Percentiles rank a stretch among this genome's conserved stretches.
phyloP scores from a whole-genome alignment of 768 basidiomycete genomes.

The Rhizopogon vesiculosus region DNA sequence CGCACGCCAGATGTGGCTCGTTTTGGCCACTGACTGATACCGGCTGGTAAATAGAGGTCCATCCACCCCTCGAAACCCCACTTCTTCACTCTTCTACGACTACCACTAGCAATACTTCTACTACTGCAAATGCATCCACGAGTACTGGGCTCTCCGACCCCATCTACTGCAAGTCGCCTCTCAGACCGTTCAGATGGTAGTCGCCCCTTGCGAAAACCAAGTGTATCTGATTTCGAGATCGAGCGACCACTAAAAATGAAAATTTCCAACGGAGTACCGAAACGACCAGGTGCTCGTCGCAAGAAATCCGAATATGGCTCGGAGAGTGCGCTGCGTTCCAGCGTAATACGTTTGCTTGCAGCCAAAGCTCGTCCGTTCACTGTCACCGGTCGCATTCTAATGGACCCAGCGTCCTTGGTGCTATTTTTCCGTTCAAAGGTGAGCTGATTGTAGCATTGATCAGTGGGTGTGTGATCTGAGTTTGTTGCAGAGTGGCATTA shows the following conservation, averaged over 20 bases:
- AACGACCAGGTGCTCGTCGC: slow-evolving; percentile 27
- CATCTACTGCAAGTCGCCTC: slow-evolving; percentile 32
- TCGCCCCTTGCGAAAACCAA: slow-evolving; percentile 36
- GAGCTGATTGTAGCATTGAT: slow-evolving; percentile 12
- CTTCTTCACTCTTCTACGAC: slow-evolving; percentile 7
- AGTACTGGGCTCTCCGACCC: slow-evolving; percentile 26
- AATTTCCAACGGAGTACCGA: slow-evolving; percentile 18
- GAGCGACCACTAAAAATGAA: slow-evolving; percentile 44
- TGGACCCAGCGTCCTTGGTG: slow-evolving; percentile 62
- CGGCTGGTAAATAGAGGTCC: slow-evolving; percentile 25
- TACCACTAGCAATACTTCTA: slow-evolving; percentile 4
- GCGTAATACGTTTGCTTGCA: slow-evolving; percentile 49
- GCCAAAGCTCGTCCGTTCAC: slow-evolving; percentile 62
- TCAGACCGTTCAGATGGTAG: slow-evolving; percentile 32
- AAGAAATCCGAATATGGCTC: slow-evolving; percentile 42
- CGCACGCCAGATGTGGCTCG: slow-evolving; percentile 26
- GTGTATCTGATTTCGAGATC: slow-evolving; percentile 59
- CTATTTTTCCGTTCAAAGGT: slow-evolving; percentile 82
- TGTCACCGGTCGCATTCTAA: slow-evolving; percentile 62
- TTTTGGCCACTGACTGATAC: slow-evolving; percentile 26
- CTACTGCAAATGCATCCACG: slow-evolving; percentile 20
- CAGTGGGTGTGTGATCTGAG: slow-evolving; percentile 2
- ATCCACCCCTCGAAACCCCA: slow-evolving; percentile 7
- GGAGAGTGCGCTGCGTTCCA: slow-evolving; percentile 49
- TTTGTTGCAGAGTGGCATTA: slow-evolving; percentile 58